Evolutionary conservation across 2,329 filamentous ascomycete genomes (phyloP).

Genomic region (Chrysoporthe puriensis): DNA sequence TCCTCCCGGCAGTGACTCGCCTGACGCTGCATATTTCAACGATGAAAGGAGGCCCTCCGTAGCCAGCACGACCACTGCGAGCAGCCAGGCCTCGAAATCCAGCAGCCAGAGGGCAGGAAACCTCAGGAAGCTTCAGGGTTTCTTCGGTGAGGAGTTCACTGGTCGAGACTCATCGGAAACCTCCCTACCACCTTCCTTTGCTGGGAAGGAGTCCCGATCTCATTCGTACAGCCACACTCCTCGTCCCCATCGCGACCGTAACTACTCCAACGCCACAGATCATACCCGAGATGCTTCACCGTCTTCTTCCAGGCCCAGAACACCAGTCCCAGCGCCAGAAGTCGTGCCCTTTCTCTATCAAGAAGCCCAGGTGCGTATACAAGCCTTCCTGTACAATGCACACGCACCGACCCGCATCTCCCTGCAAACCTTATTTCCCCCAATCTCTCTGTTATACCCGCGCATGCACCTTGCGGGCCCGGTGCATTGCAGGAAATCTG

Average conservation of each 20-base stretch:
- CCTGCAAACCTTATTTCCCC: constrained; percentile 30
- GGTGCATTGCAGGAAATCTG: constrained; percentile 30
- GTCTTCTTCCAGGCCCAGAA: constrained; percentile 75
- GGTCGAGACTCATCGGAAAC: constrained; percentile 75
- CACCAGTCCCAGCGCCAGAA: constrained; percentile 86
- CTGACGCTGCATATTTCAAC: constrained; percentile 62
- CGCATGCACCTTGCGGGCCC: constrained; percentile 15
- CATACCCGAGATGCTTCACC: constrained; percentile 76
- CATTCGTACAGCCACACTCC: constrained; percentile 63
- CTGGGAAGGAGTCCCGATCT: constrained; percentile 64
- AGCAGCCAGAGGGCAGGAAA: constrained; percentile 68
- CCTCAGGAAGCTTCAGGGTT: constrained; percentile 83
- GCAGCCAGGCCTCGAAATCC: constrained; percentile 80
- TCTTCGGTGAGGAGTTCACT: constrained; percentile 90
- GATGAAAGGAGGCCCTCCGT: constrained; percentile 85
- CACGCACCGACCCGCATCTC: constrained; percentile 32
- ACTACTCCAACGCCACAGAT: constrained; percentile 78
- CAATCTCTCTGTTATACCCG: constrained; percentile 28
- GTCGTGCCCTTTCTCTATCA: constrained; percentile 98
- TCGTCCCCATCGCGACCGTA: constrained; percentile 70
- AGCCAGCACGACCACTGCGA: constrained; percentile 80
- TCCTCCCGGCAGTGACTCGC: constrained; percentile 60
- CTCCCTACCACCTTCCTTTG: constrained; percentile 57
- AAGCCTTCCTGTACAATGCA: constrained; percentile 10
- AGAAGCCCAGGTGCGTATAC: constrained; percentile 70